Evolutionary conservation across 2,329 filamentous ascomycete species (phyloP).

Genomic region (Hymenotorrendiella dingleyae): DNA sequence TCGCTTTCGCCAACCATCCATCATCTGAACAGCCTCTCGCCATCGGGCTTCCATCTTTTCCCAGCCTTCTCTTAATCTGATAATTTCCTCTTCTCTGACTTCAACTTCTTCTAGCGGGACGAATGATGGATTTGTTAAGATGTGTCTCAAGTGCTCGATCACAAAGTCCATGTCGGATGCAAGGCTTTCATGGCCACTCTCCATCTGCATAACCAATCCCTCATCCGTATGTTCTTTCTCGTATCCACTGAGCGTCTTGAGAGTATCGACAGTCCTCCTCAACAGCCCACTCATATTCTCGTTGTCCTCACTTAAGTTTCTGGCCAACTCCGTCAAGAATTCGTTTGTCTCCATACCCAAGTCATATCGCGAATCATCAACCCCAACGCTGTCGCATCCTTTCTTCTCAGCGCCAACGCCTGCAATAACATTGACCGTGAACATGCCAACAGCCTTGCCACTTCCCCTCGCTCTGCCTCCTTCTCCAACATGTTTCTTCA

Average conservation of each 20-base stretch:
- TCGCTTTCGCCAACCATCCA: slow-evolving; percentile 84
- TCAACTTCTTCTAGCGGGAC: slow-evolving; percentile 93
- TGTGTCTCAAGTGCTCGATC: slow-evolving; percentile 71
- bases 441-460: slow-evolving; percentile 47
- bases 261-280: slow-evolving; percentile 61
- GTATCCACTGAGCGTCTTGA: slow-evolving; percentile 65
- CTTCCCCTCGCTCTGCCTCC: slow-evolving; percentile 56
- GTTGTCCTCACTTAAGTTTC: slow-evolving; percentile 85
- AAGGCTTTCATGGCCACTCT: slow-evolving; percentile 54
- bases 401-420: slow-evolving; percentile 39
- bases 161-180: slow-evolving; percentile 69
- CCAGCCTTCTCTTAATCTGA: slow-evolving; percentile 75
- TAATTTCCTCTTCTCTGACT: slow-evolving; percentile 86
- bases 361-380: slow-evolving; percentile 54
- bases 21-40: slow-evolving; percentile 83
- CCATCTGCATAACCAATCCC: slow-evolving; percentile 23
- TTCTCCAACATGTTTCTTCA: slow-evolving; percentile 82
- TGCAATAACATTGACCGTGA: slow-evolving; percentile 52
- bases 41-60: slow-evolving; percentile 89
- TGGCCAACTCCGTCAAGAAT: slow-evolving; percentile 79
- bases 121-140: slow-evolving; percentile 93
- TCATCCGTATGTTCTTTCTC: slow-evolving; percentile 32
- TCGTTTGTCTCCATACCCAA: slow-evolving; percentile 83
- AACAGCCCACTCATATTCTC: slow-evolving; percentile 71
- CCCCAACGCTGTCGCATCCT: slow-evolving; percentile 2